Evolutionary conservation across 2,329 filamentous ascomycete genomes (phyloP).

Genomic region (Sodiomyces alkalinus): DNA sequence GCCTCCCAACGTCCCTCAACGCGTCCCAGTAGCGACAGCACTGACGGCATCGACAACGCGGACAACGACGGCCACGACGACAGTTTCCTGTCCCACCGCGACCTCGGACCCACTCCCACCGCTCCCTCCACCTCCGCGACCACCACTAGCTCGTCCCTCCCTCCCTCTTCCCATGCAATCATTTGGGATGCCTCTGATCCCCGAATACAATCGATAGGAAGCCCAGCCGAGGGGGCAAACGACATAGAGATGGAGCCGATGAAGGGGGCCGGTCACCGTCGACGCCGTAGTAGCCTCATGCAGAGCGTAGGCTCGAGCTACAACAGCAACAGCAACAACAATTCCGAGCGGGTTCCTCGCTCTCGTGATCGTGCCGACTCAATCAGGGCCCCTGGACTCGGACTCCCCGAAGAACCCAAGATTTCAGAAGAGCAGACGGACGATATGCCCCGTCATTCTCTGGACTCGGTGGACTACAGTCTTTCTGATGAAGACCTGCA

Average conservation of each 20-base stretch:
- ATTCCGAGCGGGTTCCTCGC: too few species aligned
- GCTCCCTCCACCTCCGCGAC: neutral
- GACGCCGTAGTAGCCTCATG: conserved; percentile 39
- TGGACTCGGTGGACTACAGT: conserved; percentile 31
- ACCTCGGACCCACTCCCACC: neutral
- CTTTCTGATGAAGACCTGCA: conserved; percentile 58
- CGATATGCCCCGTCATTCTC: conserved; percentile 11
- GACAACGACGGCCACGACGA: too few species aligned
- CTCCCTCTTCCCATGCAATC: conserved; percentile 5
- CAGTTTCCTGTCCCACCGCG: neutral
- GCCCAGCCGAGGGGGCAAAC: conserved; percentile 11
- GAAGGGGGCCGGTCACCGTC: conserved; percentile 31
- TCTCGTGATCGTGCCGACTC: conserved; percentile 9
- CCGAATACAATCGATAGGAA: conserved; percentile 2
- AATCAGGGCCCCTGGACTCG: conserved; percentile 10
- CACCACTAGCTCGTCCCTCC: neutral
- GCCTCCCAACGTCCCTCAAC: too few species aligned
- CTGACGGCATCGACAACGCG: too few species aligned
- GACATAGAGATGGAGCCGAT: conserved; percentile 43
- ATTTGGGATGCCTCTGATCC: neutral
- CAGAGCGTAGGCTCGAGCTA: conserved; percentile 17
- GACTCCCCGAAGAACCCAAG: conserved; percentile 24
- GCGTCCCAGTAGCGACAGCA: too few species aligned
- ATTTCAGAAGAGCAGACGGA: conserved; percentile 26
- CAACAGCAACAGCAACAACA: conserved; percentile 11